Conservation (phyloP, 108 stramenopile genomes). For the Skeletonema costatum region DNA sequence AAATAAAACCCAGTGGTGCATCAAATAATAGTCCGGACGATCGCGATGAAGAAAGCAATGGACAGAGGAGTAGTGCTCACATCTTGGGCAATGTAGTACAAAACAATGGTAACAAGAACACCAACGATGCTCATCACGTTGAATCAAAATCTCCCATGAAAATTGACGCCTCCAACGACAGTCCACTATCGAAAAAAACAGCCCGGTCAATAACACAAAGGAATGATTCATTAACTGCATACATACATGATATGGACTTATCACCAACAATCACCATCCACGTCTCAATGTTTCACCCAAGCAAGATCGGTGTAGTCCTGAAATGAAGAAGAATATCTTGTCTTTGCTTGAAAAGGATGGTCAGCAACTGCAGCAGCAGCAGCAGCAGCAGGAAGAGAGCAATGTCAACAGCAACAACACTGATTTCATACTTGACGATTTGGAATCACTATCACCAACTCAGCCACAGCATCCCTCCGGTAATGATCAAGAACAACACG, state of each 20-base stretch:
- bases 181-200: neutral
- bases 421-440: neutral
- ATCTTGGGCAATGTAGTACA: neutral
- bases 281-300: neutral
- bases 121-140: neutral
- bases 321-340: neutral
- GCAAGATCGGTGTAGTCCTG: neutral
- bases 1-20: too few relatives aligned
- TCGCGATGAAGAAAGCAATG: constrained; percentile 1
- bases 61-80: neutral
- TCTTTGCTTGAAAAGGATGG: neutral
- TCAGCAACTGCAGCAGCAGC: neutral
- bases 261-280: neutral
- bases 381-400: neutral
- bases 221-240: neutral
- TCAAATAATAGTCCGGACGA: neutral
- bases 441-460: neutral
- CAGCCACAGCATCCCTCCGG: neutral
- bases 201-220: neutral
- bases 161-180: neutral
- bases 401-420: neutral
- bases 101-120: neutral
- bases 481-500: neutral
- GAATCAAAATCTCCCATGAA: neutral
- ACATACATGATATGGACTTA: neutral